Evolutionary conservation across 208 protist species (phyloP), one percentile per base, ranked within the genome.

Genomic region (Wallacemonas sp.): DNA sequence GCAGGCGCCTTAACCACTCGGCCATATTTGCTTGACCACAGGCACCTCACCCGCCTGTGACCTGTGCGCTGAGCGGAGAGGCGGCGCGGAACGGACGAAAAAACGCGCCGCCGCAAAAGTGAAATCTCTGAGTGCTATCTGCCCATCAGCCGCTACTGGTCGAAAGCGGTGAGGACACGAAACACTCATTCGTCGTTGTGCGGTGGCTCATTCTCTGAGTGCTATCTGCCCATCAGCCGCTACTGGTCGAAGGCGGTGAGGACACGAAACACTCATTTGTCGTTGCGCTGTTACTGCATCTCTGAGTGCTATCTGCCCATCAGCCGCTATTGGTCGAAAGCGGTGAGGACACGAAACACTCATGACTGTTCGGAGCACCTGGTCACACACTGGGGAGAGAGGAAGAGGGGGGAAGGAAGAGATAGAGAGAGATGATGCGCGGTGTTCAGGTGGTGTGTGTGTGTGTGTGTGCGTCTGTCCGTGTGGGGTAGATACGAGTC

Each of bases 1-100:
- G 87, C 87, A 87, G 82, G 79, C 87, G 87, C 87, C 83, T 93
- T 93, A 89, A 91, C 84, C 87, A 93, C 81, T 90, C 87, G 87
- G 84, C 84, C 83, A 93, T 77, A 75, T 93, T 93, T 90, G 87
- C 87, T 77, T 55, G 48, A 33, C 0, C 1, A 18, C 18, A 10
- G 20, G 2, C 25, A 7, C 26, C 10, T 7, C 1, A n/a, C n/a
- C n/a, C n/a, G n/a, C n/a, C n/a, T n/a, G n/a, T n/a, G n/a, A n/a
- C n/a, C n/a, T n/a, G n/a, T n/a, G n/a, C n/a, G n/a, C n/a, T n/a
- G n/a, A n/a, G n/a, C n/a, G n/a, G n/a, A n/a, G 7, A 7, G 36
- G 14, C 36, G 14, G 36, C 36, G 36, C 36, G 14, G 0, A 14
- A 14, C 25, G 11, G 5, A 32, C 48, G 1, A 11, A 10, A 26